phyloP scores from a whole-genome alignment of 2,329 filamentous ascomycete genomes.

The Xylariaceae sp. region DNA sequence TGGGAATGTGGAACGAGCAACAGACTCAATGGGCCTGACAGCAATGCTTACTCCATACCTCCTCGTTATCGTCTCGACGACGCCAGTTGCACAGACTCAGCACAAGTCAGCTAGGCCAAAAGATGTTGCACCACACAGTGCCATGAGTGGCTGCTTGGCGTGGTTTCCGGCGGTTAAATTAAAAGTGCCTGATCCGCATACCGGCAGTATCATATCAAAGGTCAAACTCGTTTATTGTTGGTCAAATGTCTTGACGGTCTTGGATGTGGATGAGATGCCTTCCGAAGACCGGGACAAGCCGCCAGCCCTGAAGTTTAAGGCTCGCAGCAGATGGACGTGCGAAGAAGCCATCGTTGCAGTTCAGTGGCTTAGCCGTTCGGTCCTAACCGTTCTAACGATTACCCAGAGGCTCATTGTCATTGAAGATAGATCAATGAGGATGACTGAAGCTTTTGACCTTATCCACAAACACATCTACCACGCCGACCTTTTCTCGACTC shows the following conservation, averaged over 20 bases:
- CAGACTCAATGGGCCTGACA: conserved; percentile 85
- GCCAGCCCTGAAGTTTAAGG: conserved; percentile 75
- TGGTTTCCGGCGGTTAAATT: conserved; percentile 97
- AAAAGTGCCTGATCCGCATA: conserved; percentile 71
- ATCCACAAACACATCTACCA: conserved; percentile 93
- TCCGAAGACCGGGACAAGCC: conserved; percentile 75
- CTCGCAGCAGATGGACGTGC: conserved; percentile 86
- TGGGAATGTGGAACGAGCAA: conserved; percentile 89
- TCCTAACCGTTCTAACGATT: conserved; percentile 88
- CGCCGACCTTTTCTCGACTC: conserved; percentile 83
- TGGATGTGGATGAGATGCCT: conserved; percentile 80
- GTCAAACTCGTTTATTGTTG: conserved; percentile 96
- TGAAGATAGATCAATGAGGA: conserved; percentile 84
- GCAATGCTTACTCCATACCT: conserved; percentile 96
- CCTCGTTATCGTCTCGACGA: conserved; percentile 95
- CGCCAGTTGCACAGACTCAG: conserved; percentile 92
- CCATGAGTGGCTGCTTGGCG: conserved; percentile 89
- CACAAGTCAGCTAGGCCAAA: conserved; percentile 91
- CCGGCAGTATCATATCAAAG: conserved; percentile 70
- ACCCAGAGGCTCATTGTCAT: conserved; percentile 91
- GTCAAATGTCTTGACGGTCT: conserved; percentile 94
- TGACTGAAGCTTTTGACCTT: conserved; percentile 93
- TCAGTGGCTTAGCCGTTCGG: conserved; percentile 94
- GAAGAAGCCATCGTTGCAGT: conserved; percentile 95
- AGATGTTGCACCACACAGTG: conserved; percentile 84